phyloP scores from a whole-genome alignment of 192 early-diverging fungal genomes.

The Haplosporangium gracile region DNA sequence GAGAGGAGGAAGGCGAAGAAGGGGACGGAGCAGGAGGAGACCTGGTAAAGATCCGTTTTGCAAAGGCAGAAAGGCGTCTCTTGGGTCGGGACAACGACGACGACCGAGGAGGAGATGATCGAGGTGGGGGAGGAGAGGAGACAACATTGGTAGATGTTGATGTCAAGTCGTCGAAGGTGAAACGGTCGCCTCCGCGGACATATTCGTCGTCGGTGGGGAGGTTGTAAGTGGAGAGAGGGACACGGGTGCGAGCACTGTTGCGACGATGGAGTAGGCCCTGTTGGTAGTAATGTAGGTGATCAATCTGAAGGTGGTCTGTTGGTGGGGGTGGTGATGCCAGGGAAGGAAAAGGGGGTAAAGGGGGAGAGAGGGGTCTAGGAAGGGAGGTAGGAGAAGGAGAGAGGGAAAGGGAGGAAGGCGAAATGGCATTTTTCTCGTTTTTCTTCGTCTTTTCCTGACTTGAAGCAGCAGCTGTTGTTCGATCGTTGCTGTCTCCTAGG shows the following conservation, averaged over 20 bases:
- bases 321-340: background rate
- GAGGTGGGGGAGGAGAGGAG: background rate
- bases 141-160: background rate
- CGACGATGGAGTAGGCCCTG: background rate
- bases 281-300: constrained; percentile 1
- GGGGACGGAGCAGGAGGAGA: background rate
- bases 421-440: background rate
- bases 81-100: background rate
- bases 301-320: constrained; percentile 5
- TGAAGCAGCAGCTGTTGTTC: background rate
- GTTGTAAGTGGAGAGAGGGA: background rate
- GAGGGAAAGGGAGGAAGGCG: background rate
- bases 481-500: background rate
- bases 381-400: background rate
- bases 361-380: background rate
- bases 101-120: background rate
- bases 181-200: background rate
- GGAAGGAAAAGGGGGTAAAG: background rate
- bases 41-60: constrained; percentile 1
- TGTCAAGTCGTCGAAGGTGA: background rate
- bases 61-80: constrained; percentile 6
- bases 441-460: no score
- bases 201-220: background rate
- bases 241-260: background rate
- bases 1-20: background rate